These are phyloP conservation scores for Globisporangium cystogenes DNA, from an alignment of 352 stramenopile genomes.

Conservation along the genomic window DNA sequence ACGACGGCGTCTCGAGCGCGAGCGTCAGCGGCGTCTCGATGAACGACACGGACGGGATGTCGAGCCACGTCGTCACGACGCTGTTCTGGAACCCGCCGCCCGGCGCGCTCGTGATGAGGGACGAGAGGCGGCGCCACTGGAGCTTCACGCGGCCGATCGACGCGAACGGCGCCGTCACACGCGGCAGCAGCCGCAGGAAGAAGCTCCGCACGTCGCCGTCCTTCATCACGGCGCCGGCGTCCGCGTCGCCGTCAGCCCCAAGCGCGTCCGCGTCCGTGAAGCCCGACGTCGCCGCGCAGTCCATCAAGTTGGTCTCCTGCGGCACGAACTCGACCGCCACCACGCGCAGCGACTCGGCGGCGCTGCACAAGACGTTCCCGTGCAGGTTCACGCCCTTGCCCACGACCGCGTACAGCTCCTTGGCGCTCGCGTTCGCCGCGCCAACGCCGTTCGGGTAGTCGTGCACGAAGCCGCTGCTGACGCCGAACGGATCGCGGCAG, in stretches of 20 bases:
- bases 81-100: slow-evolving; percentile 31
- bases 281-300: slow-evolving; percentile 30
- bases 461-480: slow-evolving; percentile 51
- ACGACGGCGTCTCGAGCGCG: slow-evolving; percentile 55
- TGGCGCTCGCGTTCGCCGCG: slow-evolving; percentile 18
- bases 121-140: slow-evolving; percentile 56
- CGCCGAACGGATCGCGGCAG: slow-evolving; percentile 55
- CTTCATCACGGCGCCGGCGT: slow-evolving; percentile 29
- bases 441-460: slow-evolving; percentile 53
- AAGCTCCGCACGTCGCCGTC: slow-evolving; percentile 61
- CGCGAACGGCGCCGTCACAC: slow-evolving; percentile 31
- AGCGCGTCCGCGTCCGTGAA: slow-evolving; percentile 22
- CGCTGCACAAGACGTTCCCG: slow-evolving; percentile 43
- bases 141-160: slow-evolving; percentile 54
- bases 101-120: slow-evolving; percentile 26
- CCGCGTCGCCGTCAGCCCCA: slow-evolving; percentile 3
- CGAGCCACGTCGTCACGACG: slow-evolving; percentile 58
- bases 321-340: slow-evolving; percentile 52
- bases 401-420: slow-evolving; percentile 51
- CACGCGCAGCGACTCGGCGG: slow-evolving; percentile 42
- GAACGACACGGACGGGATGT: slow-evolving; percentile 65
- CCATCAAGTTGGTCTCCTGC: slow-evolving; percentile 24
- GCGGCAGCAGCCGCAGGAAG: slow-evolving; percentile 49
- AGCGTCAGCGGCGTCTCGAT: slow-evolving; percentile 61
- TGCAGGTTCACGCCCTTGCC: slow-evolving; percentile 61